Base-by-base conservation (phyloP, 306 rosid species). In the Begonia loranthoides region DNA sequence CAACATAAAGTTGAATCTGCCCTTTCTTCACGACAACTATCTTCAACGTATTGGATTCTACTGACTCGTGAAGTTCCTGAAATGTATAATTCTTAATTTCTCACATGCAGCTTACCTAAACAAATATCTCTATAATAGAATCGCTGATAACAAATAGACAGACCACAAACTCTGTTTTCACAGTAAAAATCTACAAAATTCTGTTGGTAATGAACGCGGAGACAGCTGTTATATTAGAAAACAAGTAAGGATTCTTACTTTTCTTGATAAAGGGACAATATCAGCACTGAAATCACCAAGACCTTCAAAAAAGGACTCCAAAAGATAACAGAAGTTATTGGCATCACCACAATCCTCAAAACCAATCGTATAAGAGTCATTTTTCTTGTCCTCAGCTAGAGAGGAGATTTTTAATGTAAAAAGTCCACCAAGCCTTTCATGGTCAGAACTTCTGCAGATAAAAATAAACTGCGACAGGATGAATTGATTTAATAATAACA, bases 1-100 rank as follows among this genome's bases (percentile, higher is more conserved):
- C 94, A 0, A 83, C 94, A 69, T 82, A 90, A 52, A 90, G 85
- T 56, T 75, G 77, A 67, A 90, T 77, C 70, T 85, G 85, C 55
- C 77, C 71, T 80, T 80, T 85, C 68, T 77, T 85, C 49, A 85
- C 83, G 49, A 90, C 87, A 44, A 85, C 60, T 9, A 76, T 76
- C 65, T 76, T 76, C 59, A 66, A 62, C 53, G 46, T 68, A 41
- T 55, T 62, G 59, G 85, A 72, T 24, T 66, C 53, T 66, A 82
- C 59, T 17, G 79, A 84, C 43, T 71, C 76, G 13, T 45, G 54
- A 57, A 89, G 79, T 76, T 89, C 95, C 97, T 89, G 62, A 57
- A 61, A 61, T 47, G 21, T 17, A 22, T 6, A 57, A 36, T 0
- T 28, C 36, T 7, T 28, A 28, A 4, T 28, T 28, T 28, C 36